These are phyloP conservation scores for Camellia japonica DNA, from an alignment of 148 eudicot species.

Conservation along the genomic window DNA sequence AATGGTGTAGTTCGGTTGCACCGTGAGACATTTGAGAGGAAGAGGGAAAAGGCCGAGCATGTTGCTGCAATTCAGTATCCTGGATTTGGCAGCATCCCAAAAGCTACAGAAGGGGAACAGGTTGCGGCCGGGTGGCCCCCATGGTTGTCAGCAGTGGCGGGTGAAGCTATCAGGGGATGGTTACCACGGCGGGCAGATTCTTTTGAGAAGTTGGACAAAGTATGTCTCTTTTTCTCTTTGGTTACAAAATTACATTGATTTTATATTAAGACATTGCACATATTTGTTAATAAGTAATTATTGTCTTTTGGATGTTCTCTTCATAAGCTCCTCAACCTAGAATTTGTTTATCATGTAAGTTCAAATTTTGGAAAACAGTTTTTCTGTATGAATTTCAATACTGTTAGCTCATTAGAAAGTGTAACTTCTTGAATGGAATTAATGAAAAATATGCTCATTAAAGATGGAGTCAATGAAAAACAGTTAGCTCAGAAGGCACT, in stretches of 20 bases:
- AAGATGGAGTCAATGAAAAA: not conserved
- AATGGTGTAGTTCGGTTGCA: slow-evolving; percentile 42
- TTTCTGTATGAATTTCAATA: not conserved
- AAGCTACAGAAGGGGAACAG: slow-evolving; percentile 63
- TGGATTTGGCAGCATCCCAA: slow-evolving; percentile 42
- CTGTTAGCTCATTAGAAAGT: not conserved
- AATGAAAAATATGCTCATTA: not conserved
- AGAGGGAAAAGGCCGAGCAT: slow-evolving; percentile 40
- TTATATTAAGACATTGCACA: not conserved
- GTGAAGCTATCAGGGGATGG: slow-evolving; percentile 83
- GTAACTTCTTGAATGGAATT: not conserved
- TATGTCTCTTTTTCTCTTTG: slow-evolving; percentile 25
- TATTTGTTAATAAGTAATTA: not conserved
- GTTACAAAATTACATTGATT: not conserved
- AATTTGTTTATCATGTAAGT: slow-evolving; percentile 3
- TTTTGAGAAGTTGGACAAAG: slow-evolving; percentile 82
- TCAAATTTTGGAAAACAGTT: not conserved
- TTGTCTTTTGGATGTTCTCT: slow-evolving; percentile 6
- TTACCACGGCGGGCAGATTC: slow-evolving; percentile 83
- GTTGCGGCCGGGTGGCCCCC: slow-evolving; percentile 92
- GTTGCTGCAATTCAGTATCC: slow-evolving; percentile 40
- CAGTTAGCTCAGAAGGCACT: not conserved
- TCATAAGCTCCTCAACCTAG: not conserved
- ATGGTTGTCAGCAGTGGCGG: slow-evolving; percentile 82
- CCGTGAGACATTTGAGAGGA: slow-evolving; percentile 50